Evolutionary conservation across 2,329 filamentous ascomycete species (phyloP).

Genomic region (Fusarium annulatum): DNA sequence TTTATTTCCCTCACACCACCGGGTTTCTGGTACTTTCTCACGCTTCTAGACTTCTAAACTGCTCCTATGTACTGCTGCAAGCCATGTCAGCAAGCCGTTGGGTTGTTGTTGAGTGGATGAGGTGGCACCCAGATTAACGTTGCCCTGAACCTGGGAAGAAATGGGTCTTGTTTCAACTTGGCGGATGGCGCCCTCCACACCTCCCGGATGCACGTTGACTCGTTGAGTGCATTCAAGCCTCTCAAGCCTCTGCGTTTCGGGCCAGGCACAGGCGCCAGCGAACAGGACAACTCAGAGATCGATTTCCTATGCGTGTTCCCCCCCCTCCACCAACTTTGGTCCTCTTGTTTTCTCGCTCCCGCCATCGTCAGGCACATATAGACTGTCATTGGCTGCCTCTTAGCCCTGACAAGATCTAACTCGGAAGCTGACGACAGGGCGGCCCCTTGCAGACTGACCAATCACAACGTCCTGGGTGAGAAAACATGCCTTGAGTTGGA

Average conservation of each 20-base stretch:
- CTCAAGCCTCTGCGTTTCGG: slow-evolving; percentile 35
- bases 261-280: slow-evolving; percentile 29
- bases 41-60: neutral
- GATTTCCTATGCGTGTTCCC: neutral
- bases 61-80: slow-evolving; percentile 20
- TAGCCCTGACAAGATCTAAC: slow-evolving; percentile 40
- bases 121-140: slow-evolving; percentile 27
- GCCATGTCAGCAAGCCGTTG: slow-evolving; percentile 23
- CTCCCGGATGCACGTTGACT: slow-evolving; percentile 29
- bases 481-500: slow-evolving; percentile 30
- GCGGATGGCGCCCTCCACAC: slow-evolving; percentile 32
- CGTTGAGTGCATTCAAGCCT: slow-evolving; percentile 25
- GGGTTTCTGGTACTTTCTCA: slow-evolving; percentile 18
- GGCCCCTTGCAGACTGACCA: slow-evolving; percentile 42
- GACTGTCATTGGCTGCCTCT: slow-evolving; percentile 44
- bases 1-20: slow-evolving; percentile 31
- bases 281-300: slow-evolving; percentile 30
- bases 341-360: slow-evolving; percentile 23
- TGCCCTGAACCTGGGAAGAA: slow-evolving; percentile 29
- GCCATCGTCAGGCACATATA: slow-evolving; percentile 23
- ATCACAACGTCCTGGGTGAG: slow-evolving; percentile 31
- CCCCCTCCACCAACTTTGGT: slow-evolving; percentile 11
- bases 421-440: slow-evolving; percentile 38
- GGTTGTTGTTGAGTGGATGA: slow-evolving; percentile 19
- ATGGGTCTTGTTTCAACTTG: slow-evolving; percentile 38